These are phyloP conservation scores for Xylariales sp. DNA, from an alignment of 2,329 filamentous ascomycete genomes.

Conservation along the genomic window DNA sequence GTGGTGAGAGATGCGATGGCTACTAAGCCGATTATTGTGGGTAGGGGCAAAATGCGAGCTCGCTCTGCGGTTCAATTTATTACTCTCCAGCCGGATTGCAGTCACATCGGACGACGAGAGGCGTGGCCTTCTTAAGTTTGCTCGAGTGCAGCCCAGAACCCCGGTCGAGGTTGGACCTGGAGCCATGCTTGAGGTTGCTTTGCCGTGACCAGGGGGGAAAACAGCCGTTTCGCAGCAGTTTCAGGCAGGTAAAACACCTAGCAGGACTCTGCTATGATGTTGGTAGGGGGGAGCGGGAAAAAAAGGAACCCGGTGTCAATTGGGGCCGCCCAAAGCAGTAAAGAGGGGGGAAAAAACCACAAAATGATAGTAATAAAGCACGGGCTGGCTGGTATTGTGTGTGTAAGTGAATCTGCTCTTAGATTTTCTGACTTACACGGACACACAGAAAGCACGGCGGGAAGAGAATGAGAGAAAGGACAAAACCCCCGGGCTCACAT, in stretches of 20 bases:
- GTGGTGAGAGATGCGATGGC: not conserved
- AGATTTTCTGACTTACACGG: too few relatives aligned
- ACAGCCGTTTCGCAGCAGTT: conserved; percentile 5
- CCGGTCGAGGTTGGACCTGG: conserved; percentile 5
- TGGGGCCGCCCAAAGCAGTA: not conserved
- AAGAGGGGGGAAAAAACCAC: too few relatives aligned
- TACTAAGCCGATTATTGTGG: conserved; percentile 6
- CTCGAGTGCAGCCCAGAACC: conserved; percentile 2
- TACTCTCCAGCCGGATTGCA: not conserved
- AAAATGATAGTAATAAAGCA: too few relatives aligned
- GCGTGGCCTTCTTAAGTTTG: conserved; percentile 5
- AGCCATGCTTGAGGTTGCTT: too few relatives aligned
- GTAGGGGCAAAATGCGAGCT: conserved; percentile 5
- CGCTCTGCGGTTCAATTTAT: conserved; percentile 7
- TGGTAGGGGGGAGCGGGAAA: not conserved
- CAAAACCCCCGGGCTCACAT: too few relatives aligned
- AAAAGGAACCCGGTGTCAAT: not conserved
- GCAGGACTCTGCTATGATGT: not conserved
- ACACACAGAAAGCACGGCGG: too few relatives aligned
- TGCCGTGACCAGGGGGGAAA: conserved; percentile 4
- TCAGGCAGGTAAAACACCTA: conserved; percentile 5
- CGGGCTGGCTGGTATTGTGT: too few relatives aligned
- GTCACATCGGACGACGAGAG: conserved; percentile 4
- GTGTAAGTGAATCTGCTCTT: too few relatives aligned
- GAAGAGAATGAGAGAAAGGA: too few relatives aligned